Evolutionary conservation across 805 yeast genomes (phyloP).

Genomic region (Starmera pachycereana): DNA sequence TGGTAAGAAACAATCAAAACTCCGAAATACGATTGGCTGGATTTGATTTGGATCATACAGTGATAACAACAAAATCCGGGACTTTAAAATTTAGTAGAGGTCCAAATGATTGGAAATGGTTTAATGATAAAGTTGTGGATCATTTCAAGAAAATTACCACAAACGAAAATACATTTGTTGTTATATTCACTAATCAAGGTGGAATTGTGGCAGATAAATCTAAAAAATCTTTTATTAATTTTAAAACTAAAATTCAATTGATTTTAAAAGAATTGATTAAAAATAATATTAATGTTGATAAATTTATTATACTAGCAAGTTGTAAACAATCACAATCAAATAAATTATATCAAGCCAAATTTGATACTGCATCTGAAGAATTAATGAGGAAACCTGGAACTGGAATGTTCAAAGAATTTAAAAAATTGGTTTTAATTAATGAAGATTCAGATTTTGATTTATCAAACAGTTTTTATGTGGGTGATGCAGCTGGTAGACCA

Average conservation of each 20-base stretch:
- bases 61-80: slow-evolving; percentile 59
- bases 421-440: slow-evolving; percentile 23
- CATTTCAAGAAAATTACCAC: slow-evolving; percentile 1
- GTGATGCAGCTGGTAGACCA: slow-evolving; percentile 91
- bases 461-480: slow-evolving; percentile 56
- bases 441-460: slow-evolving; percentile 24
- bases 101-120: slow-evolving; percentile 69
- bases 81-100: slow-evolving; percentile 38
- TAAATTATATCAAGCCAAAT: slow-evolving; percentile 5
- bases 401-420: slow-evolving; percentile 67
- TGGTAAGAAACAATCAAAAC: background rate
- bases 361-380: too few relatives aligned
- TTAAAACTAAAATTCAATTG: slow-evolving; percentile 30
- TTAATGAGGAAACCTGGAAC: slow-evolving; percentile 67
- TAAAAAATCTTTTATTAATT: slow-evolving; percentile 25
- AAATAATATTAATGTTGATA: slow-evolving; percentile 13
- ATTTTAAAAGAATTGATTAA: slow-evolving; percentile 23
- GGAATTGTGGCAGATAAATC: slow-evolving; percentile 37
- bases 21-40: slow-evolving; percentile 31
- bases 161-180: slow-evolving; percentile 26
- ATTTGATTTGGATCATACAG: slow-evolving; percentile 81
- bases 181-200: slow-evolving; percentile 84
- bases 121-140: slow-evolving; percentile 24
- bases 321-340: slow-evolving; percentile 35
- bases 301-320: slow-evolving; percentile 50